These are phyloP conservation scores for Aphanomyces euteiches DNA, from an alignment of 352 stramenopile species.

Conservation along the genomic window DNA sequence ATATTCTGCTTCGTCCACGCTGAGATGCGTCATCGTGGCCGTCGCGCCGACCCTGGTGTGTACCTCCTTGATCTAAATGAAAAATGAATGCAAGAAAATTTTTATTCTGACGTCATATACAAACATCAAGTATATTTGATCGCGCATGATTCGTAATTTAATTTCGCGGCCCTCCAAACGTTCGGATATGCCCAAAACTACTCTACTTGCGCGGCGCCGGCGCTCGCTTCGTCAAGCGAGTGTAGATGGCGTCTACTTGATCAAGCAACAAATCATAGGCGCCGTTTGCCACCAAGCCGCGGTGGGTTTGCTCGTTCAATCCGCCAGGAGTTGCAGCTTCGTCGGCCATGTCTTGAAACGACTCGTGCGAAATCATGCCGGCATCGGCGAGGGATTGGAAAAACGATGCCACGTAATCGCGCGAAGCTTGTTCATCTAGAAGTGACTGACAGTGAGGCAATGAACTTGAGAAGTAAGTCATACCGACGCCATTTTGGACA, in stretches of 20 bases:
- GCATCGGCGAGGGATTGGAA: slow-evolving; percentile 76
- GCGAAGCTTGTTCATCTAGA: slow-evolving; percentile 58
- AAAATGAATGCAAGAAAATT: slow-evolving; percentile 13
- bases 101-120: slow-evolving; percentile 9
- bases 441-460: not conserved
- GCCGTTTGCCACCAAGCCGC: slow-evolving; percentile 55
- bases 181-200: slow-evolving; percentile 7
- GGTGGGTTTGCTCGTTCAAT: slow-evolving; percentile 83
- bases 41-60: not conserved
- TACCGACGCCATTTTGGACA: slow-evolving; percentile 80
- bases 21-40: slow-evolving; percentile 5
- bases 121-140: not conserved
- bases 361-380: slow-evolving; percentile 61
- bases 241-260: slow-evolving; percentile 78
- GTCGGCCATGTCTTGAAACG: slow-evolving; percentile 80
- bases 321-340: slow-evolving; percentile 75
- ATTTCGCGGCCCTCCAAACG: slow-evolving; percentile 21
- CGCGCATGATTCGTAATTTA: slow-evolving; percentile 9
- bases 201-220: slow-evolving; percentile 45
- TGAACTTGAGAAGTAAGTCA: slow-evolving; percentile 30
- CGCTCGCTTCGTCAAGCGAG: slow-evolving; percentile 65
- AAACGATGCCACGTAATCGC: slow-evolving; percentile 78
- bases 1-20: slow-evolving; percentile 21
- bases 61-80: not conserved
- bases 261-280: slow-evolving; percentile 78